phyloP scores from a whole-genome alignment of 2,329 filamentous ascomycete genomes.

The Colletotrichum chlorophyti region DNA sequence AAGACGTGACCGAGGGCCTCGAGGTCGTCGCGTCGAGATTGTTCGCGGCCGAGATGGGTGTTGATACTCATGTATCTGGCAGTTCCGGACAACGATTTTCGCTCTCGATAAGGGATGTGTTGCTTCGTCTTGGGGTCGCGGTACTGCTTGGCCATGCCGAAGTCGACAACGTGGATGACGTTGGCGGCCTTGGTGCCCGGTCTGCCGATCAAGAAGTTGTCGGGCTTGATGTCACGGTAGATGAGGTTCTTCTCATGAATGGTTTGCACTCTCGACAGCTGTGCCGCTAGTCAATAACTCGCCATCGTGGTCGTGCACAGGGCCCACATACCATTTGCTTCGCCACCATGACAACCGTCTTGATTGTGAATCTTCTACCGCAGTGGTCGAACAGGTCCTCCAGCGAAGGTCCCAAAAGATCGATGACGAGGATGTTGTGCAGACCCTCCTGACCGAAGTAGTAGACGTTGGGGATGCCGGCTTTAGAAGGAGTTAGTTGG shows the following conservation, averaged over 20 bases:
- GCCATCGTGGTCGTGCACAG: not conserved
- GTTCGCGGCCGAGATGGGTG: slow-evolving; percentile 94
- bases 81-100: slow-evolving; percentile 95
- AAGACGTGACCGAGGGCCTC: slow-evolving; percentile 84
- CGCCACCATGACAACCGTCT: slow-evolving; percentile 98
- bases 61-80: slow-evolving; percentile 99
- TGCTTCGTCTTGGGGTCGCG: slow-evolving; percentile 98
- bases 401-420: slow-evolving; percentile 90
- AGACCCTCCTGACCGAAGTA: slow-evolving; percentile 99
- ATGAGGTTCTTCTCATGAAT: slow-evolving; percentile 99
- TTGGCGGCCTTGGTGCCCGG: slow-evolving; percentile 94
- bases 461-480: slow-evolving; percentile 98
- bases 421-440: slow-evolving; percentile 98
- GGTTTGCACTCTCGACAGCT: slow-evolving; percentile 87
- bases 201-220: slow-evolving; percentile 97
- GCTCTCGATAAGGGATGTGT: slow-evolving; percentile 96
- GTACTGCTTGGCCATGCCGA: slow-evolving; percentile 99
- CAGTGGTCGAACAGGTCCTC: slow-evolving; percentile 98
- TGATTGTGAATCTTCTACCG: slow-evolving; percentile 91
- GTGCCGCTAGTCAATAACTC: slow-evolving; percentile 8
- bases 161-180: slow-evolving; percentile 98
- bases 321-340: slow-evolving; percentile 84
- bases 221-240: slow-evolving; percentile 98
- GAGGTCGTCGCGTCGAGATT: slow-evolving; percentile 93
- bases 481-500: slow-evolving; percentile 53